Conservation (phyloP, 257 asterid genomes). For the Solanum bukasovii region DNA sequence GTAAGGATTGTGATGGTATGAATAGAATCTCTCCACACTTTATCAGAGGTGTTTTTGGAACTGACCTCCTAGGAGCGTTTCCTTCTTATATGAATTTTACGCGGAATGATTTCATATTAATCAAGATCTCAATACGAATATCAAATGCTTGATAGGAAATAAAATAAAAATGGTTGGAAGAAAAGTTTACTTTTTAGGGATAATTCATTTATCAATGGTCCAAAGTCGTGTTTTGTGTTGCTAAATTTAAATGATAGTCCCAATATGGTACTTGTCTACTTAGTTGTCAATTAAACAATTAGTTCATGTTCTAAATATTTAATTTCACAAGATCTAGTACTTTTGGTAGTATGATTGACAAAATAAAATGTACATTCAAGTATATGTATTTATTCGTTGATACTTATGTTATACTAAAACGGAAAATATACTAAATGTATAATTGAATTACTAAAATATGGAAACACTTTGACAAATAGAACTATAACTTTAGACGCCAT, state of each 20-base stretch:
- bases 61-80: not conserved
- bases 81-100: too few species aligned
- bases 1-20: not conserved
- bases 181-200: not conserved
- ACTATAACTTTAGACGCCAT: not conserved
- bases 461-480: not conserved
- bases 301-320: not conserved
- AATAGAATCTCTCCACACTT: not conserved
- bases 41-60: not conserved
- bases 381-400: too few species aligned
- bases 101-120: too few species aligned
- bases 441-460: not conserved
- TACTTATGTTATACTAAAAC: too few species aligned
- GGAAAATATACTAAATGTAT: too few species aligned
- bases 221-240: not conserved
- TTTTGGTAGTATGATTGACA: not conserved
- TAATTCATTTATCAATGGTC: not conserved
- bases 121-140: not conserved
- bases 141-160: not conserved
- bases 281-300: not conserved
- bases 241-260: not conserved
- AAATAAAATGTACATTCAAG: not conserved
- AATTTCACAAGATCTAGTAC: not conserved
- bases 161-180: not conserved
- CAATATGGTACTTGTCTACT: not conserved